Evolutionary conservation across 805 yeast genomes (phyloP).

Genomic region (Candida ulmi): DNA sequence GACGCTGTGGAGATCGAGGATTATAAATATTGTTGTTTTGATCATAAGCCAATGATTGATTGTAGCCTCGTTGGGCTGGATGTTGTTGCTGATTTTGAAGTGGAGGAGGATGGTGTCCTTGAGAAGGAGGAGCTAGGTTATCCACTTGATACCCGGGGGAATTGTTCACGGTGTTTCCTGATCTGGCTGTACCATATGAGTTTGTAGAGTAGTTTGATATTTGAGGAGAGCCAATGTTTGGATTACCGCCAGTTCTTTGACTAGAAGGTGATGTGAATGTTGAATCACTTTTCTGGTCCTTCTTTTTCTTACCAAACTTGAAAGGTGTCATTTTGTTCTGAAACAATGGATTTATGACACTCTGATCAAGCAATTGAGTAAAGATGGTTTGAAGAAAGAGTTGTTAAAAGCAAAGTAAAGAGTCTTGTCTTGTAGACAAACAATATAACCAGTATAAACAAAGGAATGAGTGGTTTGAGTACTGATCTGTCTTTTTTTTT

Average conservation of each 20-base stretch:
- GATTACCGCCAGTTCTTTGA: not conserved
- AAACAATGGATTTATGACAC: not conserved
- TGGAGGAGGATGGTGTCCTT: slow-evolving; percentile 8
- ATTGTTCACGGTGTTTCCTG: not conserved
- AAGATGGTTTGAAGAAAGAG: too few relatives aligned
- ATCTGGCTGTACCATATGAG: slow-evolving; percentile 4
- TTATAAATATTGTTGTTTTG: slow-evolving; percentile 20
- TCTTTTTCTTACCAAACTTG: slow-evolving; percentile 48
- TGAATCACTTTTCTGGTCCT: slow-evolving; percentile 23
- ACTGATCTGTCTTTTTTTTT: too few relatives aligned
- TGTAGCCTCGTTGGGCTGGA: slow-evolving; percentile 2
- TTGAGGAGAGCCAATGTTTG: slow-evolving; percentile 18
- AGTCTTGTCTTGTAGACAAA: too few relatives aligned
- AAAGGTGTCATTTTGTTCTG: slow-evolving; percentile 44
- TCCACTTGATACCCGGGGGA: slow-evolving; percentile 1
- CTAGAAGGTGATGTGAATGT: slow-evolving; percentile 11
- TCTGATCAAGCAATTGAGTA: too few relatives aligned
- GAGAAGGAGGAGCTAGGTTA: not conserved
- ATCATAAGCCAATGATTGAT: slow-evolving; percentile 11
- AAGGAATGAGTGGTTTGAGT: too few relatives aligned
- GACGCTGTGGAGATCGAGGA: slow-evolving; percentile 13
- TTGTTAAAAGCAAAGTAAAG: too few relatives aligned
- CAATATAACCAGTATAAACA: too few relatives aligned
- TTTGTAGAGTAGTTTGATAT: slow-evolving; percentile 17
- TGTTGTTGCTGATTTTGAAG: slow-evolving; percentile 4